Conservation (phyloP, 2,329 filamentous ascomycete genomes). For the Drechslerella dactyloides region DNA sequence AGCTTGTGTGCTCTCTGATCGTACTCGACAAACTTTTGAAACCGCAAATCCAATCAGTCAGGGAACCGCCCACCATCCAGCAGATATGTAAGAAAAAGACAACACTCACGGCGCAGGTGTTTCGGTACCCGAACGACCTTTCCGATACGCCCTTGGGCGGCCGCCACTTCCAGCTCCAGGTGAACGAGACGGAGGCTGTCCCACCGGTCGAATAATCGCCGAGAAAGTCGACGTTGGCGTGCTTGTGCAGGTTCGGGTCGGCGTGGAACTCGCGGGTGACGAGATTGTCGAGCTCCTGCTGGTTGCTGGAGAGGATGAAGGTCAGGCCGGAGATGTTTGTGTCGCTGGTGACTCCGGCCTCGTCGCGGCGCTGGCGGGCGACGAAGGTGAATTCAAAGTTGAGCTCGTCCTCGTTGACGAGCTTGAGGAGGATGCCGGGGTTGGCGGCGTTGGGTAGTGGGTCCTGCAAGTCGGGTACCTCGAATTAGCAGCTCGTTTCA, state of each 20-base stretch:
- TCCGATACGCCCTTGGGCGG: constrained; percentile 83
- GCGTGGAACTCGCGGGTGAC: constrained; percentile 95
- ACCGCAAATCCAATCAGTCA: neutral
- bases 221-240: constrained; percentile 92
- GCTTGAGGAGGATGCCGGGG: constrained; percentile 81
- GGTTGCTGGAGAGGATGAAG: constrained; percentile 85
- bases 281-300: constrained; percentile 87
- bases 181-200: constrained; percentile 82
- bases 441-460: constrained; percentile 67
- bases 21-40: constrained; percentile 84
- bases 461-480: constrained; percentile 69
- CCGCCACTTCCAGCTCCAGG: constrained; percentile 97
- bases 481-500: neutral
- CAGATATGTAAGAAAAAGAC: neutral
- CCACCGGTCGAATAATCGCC: constrained; percentile 87
- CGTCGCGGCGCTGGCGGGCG: constrained; percentile 65
- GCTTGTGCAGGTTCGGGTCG: constrained; percentile 96
- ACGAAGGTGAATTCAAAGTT: constrained; percentile 92
- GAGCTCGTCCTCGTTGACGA: constrained; percentile 89
- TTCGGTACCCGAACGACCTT: constrained; percentile 86
- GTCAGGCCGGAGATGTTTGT: constrained; percentile 87
- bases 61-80: neutral
- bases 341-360: constrained; percentile 64
- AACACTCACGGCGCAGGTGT: constrained; percentile 79
- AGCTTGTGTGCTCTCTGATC: constrained; percentile 89